Evolutionary conservation across 2,329 filamentous ascomycete genomes (phyloP), one percentile per base, ranked within the genome.

Genomic region (Penicillium sp.): DNA sequence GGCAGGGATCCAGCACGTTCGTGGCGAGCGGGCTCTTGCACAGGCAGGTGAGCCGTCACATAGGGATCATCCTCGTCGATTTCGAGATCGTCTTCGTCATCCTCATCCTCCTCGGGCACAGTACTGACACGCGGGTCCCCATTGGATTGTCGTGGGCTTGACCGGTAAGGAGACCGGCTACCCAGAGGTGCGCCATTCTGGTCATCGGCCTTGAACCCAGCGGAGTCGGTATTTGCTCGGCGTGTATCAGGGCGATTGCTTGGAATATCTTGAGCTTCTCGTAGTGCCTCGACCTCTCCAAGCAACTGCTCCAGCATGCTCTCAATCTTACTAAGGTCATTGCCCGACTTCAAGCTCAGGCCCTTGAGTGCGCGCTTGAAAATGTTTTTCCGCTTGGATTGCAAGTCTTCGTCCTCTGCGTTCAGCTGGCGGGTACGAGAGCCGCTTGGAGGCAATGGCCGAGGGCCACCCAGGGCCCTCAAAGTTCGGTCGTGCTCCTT

Each of bases 341-440:
- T 91, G 6, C 86, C 84, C 42, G 89, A 91, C 73, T 93, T 94
- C 63, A 86, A 80, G 58, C 89, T 89, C 40, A 98, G 75, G 3
- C 90, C 90, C 65, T 94, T 91, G 40, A 98, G 76, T n/a, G 93
- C 93, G 52, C 91, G 84, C 60, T 86, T 87, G 73, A 97, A 93
- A n/a, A 98, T 80, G 63, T 89, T 95, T 69, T 89, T 87, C 64
- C 89, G 89, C 79, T 96, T 96, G 36, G 79, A 77, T 18, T 84
- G 76, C 32, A 76, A 61, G 37, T 84, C 80, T 26, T 81, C 79
- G 14, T 80, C 77, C 7, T 79, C 75, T 10, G 71, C 65, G 20
- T 71, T 73, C 57, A 61, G 63, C 49, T 75, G 74, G 32, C 74
- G 73, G 47, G 71, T 82, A 49, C 85, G 80, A 20, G 84, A 73